A percentile compares a stretch with the other conserved stretches of the same genome.
These are phyloP conservation scores for Theileria equi DNA, from an alignment of 169 alveolate species.

Conservation along the genomic window DNA sequence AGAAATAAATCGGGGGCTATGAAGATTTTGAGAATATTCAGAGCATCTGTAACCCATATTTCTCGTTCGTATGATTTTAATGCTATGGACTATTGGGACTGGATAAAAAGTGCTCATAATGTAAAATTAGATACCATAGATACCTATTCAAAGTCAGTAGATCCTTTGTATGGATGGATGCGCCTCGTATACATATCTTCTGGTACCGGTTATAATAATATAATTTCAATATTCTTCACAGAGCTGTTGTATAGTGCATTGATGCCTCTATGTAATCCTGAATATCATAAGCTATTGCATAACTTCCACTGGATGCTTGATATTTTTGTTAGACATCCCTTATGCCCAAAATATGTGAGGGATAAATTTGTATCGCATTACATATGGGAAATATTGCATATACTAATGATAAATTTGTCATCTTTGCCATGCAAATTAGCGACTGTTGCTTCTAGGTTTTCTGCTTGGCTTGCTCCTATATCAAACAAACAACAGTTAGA, in stretches of 20 bases:
- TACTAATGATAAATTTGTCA: slow-evolving; percentile 80
- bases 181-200: slow-evolving; percentile 51
- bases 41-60: slow-evolving; percentile 33
- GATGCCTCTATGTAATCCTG: slow-evolving; percentile 53
- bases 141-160: slow-evolving; percentile 54
- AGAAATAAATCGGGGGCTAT: background rate
- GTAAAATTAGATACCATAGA: slow-evolving; percentile 3
- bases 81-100: slow-evolving; percentile 47
- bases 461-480: slow-evolving; percentile 71
- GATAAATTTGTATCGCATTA: slow-evolving; percentile 66
- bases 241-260: slow-evolving; percentile 46
- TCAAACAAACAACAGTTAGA: slow-evolving; percentile 23
- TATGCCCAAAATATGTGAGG: slow-evolving; percentile 80
- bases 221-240: slow-evolving; percentile 24
- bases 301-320: slow-evolving; percentile 87
- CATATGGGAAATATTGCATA: slow-evolving; percentile 72
- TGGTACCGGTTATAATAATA: slow-evolving; percentile 1
- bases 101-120: too few species aligned
- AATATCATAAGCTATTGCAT: slow-evolving; percentile 77
- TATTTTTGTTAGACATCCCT: slow-evolving; percentile 82
- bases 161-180: slow-evolving; percentile 71
- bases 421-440: slow-evolving; percentile 82
- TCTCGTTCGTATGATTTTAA: slow-evolving; percentile 19
- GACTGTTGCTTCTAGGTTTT: slow-evolving; percentile 78
- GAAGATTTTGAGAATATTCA: slow-evolving; percentile 12